Base-by-base conservation (phyloP, 306 rosid species). In the Erythrophleum fordii region DNA sequence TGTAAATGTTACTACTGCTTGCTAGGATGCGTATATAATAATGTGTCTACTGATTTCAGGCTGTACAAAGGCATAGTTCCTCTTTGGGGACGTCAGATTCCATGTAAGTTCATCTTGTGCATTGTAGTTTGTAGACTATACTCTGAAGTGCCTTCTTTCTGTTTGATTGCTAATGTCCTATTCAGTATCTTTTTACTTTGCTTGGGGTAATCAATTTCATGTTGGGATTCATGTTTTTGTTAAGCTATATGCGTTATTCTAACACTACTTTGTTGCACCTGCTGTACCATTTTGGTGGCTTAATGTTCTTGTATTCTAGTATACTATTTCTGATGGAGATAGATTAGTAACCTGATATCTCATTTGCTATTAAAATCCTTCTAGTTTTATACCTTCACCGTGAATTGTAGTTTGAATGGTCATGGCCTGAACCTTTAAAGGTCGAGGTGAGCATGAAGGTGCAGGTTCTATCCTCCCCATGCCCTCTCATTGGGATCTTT, bases 71-170 rank as follows among this genome's bases (percentile, higher is more conserved):
- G 99, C 31, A 22, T 96, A 31, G 92, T 96, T 84, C 99, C 99
- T 79, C 90, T 96, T 28, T 96, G 99, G 99, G 99, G 99, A 82
- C 97, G 99, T 23, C 99, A 95, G 75, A 96, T 96, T 69, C 99
- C 99, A 83, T 96, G 99, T 96, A 86, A 86, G 97, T 90, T 46
- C 58, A 56, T 62, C 25, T 23, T 80, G 3, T 42, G 28, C 44
- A 6, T 62, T 39, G 12, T 69, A 45, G 55, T 70, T 75, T 62
- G 45, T 45, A 52, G 28, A 48, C 18, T 60, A 53, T 42, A 29
- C 31, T 29, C 11, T 31, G 22, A 67, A n/a, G 11, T 66, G 31
- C 18, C 51, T 29, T n/a, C 20, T 49, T 45, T 6, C 11, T 58
- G 46, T 69, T 80, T 67, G 44, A 7, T 22, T 66, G 51, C 5